phyloP scores from a whole-genome alignment of 305 asterid genomes.

The Fraxinus latifolia region DNA sequence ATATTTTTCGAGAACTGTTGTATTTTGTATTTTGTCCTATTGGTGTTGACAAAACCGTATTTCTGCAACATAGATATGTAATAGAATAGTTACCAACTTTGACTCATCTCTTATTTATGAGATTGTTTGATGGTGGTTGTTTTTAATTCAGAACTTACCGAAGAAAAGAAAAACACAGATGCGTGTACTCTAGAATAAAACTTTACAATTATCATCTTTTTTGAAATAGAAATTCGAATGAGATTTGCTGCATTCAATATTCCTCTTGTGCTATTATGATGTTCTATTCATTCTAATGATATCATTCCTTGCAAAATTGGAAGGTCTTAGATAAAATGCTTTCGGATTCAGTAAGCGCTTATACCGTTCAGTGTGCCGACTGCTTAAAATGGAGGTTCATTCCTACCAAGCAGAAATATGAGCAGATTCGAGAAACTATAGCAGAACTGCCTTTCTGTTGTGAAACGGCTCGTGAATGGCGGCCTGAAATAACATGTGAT shows the following conservation, averaged over 20 bases:
- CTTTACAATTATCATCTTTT: background rate
- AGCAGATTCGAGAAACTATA: slow-evolving; percentile 68
- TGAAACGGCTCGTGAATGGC: slow-evolving; percentile 71
- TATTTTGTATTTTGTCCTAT: background rate
- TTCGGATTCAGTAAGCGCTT: slow-evolving; percentile 34
- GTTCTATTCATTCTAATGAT: background rate
- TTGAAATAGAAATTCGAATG: background rate
- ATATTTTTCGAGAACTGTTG: background rate
- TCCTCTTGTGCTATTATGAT: background rate
- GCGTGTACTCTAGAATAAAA: background rate
- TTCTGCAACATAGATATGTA: background rate
- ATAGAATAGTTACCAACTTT: background rate
- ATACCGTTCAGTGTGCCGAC: slow-evolving; percentile 75
- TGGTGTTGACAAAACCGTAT: background rate
- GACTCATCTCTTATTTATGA: background rate
- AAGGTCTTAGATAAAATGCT: background rate
- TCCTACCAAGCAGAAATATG: slow-evolving; percentile 70
- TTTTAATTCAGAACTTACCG: background rate
- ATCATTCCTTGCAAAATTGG: background rate
- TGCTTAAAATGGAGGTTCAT: slow-evolving; percentile 88
- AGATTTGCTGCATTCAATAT: background rate
- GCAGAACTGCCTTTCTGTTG: slow-evolving; percentile 36
- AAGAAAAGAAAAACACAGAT: background rate
- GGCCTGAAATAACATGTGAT: slow-evolving; percentile 57
- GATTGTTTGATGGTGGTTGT: background rate